A percentile compares a stretch with the other conserved stretches of the same genome.
Conservation (phyloP, 371 early-diverging fungal genomes). For the Actinomortierella wolfii region DNA sequence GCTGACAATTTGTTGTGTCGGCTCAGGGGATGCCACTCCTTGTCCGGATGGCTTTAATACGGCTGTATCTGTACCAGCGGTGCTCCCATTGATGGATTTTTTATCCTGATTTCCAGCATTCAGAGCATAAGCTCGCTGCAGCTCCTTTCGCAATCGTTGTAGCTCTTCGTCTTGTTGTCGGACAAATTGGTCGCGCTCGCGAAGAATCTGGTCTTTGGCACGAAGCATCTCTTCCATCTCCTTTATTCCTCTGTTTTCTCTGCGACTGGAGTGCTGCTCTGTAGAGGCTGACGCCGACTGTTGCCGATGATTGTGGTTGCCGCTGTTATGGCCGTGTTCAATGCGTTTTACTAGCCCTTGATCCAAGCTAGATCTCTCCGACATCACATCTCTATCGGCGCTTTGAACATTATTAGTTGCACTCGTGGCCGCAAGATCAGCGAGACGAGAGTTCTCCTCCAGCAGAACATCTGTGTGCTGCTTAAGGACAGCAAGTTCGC, state of each 20-base stretch:
- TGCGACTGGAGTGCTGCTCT: not conserved
- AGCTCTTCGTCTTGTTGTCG: conserved; percentile 1
- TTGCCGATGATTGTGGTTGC: not conserved
- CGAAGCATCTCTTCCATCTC: conserved; percentile 37
- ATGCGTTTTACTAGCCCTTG: no score
- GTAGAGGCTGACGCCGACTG: not conserved
- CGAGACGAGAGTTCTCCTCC: conserved; percentile 42
- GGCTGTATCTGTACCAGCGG: not conserved
- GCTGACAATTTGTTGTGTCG: conserved; percentile 7
- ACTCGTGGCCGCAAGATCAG: conserved; percentile 28
- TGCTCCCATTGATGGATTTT: no score
- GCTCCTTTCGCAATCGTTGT: no score
- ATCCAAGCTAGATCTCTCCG: no score
- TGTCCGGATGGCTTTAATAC: not conserved
- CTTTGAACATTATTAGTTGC: not conserved
- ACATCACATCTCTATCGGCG: no score
- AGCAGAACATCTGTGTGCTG: conserved; percentile 41
- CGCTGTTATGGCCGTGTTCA: no score
- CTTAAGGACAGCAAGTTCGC: conserved; percentile 36
- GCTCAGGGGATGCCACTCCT: not conserved
- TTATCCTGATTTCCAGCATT: no score
- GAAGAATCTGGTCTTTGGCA: conserved; percentile 29
- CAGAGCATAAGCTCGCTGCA: no score
- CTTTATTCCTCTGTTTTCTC: not conserved
- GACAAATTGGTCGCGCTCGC: conserved; percentile 21